Base-by-base conservation (phyloP, 1,284 basidiomycete species). In the Coniophora puteana region DNA sequence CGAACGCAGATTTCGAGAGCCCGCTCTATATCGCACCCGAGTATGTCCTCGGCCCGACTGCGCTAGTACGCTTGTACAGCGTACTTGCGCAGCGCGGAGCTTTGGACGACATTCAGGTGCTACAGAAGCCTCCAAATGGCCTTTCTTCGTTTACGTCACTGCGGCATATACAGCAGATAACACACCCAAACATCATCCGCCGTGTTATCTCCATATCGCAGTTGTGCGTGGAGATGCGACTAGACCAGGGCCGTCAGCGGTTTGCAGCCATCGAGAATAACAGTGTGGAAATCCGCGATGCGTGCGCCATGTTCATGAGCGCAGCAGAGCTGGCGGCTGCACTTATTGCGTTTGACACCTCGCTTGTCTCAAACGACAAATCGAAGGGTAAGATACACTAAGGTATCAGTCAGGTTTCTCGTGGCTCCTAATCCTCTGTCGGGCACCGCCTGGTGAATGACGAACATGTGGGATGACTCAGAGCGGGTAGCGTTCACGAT, bases 291-390 rank as follows among this genome's bases (percentile, higher is more conserved):
- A 33, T 44, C 13, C 20, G 26, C 17, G 48, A 55, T 4, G 63
- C 61, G 8, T 41, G 44, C 10, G 34, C 43, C 7, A 46, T 51
- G 5, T 64, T 62, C 43, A 33, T 35, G 14, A 43, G 43, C 22
- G 54, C 53, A 3, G 58, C 63, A 5, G 58, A 63, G 42, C 53
- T 64, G 8, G 56, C 59, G 8, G 51, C 51, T 11, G 52, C 54
- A 2, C 26, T 63, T 8, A 39, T 61, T 4, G 45, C 51, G 13
- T 57, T 64, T 23, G 54, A 63, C 36, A 46, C 37, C 2, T n/a
- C n/a, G n/a, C n/a, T n/a, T n/a, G n/a, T n/a, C n/a, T n/a, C n/a
- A n/a, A n/a, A n/a, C n/a, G n/a, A n/a, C n/a, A n/a, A n/a, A n/a
- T n/a, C n/a, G n/a, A n/a, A n/a, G n/a, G n/a, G n/a, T n/a, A n/a